Evolutionary conservation across 1,284 basidiomycete genomes (phyloP), one percentile per base, ranked within the genome.

Genomic region (Cutaneotrichosporon cyanovorans): DNA sequence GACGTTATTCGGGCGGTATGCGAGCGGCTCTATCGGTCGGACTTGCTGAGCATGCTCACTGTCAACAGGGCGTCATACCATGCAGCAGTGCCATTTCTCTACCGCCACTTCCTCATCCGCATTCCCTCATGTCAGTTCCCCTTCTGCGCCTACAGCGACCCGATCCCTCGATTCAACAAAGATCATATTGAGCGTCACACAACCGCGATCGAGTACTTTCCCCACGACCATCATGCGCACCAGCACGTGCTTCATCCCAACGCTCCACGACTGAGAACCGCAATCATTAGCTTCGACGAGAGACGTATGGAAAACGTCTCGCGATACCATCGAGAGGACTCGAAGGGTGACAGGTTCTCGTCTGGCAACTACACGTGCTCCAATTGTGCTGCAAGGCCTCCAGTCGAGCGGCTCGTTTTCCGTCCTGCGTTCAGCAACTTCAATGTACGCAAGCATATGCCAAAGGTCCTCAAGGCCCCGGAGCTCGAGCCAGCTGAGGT

Each of bases 251-350:
- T n/a, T n/a, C 32, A 14, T n/a, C 32, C 16, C 11, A 15, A 39
- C 37, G 5, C 16, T 4, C 32, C 38, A 1, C 38, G 34, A 22
- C 32, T 40, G 5, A 8, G 40, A 5, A 36, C 38, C 7, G 12
- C 23, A 30, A 36, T 46, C 25, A 18, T 46, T 8, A 35, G 40
- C 38, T 40, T 20, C 32, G 45, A 46, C 19, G 4, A 12, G 15
- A 22, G 6, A 12, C 16, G 5, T 5, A 6, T 34, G 9, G 16
- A 34, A 16, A 15, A 34, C 32, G 30, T 15, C 9, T 15, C 30
- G 15, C 9, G 15, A 15, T 31, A 31, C 30, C 30, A n/a, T n/a
- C n/a, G 25, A 28, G 25, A 34, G 9, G 8, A 34, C 16, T 14
- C 32, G 32, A 34, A n/a, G n/a, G n/a, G n/a, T n/a, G n/a, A n/a